phyloP scores from a whole-genome alignment of 495 filamentous ascomycete species.

The Lentithecium fluviatile region DNA sequence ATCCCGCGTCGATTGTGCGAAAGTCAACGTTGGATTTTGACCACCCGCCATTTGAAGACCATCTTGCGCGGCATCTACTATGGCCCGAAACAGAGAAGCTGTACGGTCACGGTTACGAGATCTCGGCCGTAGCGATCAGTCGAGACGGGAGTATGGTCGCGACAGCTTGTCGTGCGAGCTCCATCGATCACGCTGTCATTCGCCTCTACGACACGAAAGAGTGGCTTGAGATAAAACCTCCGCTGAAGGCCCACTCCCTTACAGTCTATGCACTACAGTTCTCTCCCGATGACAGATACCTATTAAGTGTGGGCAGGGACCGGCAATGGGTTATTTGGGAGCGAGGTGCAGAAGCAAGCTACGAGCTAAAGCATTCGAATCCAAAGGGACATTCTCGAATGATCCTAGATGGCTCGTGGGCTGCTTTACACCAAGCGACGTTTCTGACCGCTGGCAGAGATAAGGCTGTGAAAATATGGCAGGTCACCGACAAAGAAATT shows the following conservation, averaged over 20 bases:
- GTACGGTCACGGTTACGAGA: constrained; percentile 98
- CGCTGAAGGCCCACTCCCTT: constrained; percentile 74
- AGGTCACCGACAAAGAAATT: constrained; percentile 41
- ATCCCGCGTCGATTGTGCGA: constrained; percentile 43
- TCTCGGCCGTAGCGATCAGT: constrained; percentile 81
- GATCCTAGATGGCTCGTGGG: constrained; percentile 85
- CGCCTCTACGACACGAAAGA: constrained; percentile 79
- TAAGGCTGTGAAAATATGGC: constrained; percentile 81
- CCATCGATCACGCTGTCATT: constrained; percentile 90
- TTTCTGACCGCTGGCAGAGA: constrained; percentile 91
- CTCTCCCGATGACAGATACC: constrained; percentile 64
- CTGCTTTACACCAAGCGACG: constrained; percentile 49
- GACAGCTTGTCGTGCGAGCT: constrained; percentile 91
- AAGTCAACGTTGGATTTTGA: constrained; percentile 48
- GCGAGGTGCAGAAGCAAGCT: constrained; percentile 47
- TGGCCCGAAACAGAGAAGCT: constrained; percentile 97
- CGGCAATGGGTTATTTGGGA: constrained; percentile 83
- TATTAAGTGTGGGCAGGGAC: constrained; percentile 90
- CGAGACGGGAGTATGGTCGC: constrained; percentile 74
- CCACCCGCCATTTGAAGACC: constrained; percentile 84
- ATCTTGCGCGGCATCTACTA: constrained; percentile 82
- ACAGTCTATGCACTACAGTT: constrained; percentile 82
- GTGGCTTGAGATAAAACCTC: constrained; percentile 86
- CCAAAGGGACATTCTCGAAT: constrained; percentile 86
- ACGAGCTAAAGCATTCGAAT: constrained; percentile 59